A percentile compares a stretch with the other conserved stretches of the same genome.
phyloP scores from a whole-genome alignment of 495 filamentous ascomycete genomes.

The Penicillium lagena region DNA sequence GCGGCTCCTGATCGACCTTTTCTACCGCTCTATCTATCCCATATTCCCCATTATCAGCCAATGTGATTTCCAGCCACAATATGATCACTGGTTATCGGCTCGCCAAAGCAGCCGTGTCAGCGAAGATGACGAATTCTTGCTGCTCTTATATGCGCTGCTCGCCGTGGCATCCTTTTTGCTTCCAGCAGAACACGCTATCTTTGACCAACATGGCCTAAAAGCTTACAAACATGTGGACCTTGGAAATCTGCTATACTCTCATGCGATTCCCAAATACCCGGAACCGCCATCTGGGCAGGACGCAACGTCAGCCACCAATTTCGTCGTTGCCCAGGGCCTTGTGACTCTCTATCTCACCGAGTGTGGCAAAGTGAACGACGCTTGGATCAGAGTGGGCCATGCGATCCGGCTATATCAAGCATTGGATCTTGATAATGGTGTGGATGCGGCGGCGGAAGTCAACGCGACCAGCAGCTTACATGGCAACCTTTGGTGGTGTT shows the following conservation, averaged over 20 bases:
- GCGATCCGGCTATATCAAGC: constrained; percentile 13
- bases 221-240: constrained; percentile 3
- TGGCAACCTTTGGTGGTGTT: constrained; percentile 13
- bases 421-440: constrained; percentile 5
- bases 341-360: constrained; percentile 10
- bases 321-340: constrained; percentile 4
- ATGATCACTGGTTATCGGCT: constrained; percentile 1
- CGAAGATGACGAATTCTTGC: constrained; percentile 1
- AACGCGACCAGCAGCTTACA: neutral
- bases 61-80: constrained; percentile 4
- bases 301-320: constrained; percentile 3
- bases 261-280: neutral
- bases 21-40: constrained; percentile 7
- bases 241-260: constrained; percentile 2
- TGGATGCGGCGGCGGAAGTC: neutral
- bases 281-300: neutral
- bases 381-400: constrained; percentile 13
- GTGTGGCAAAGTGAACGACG: constrained; percentile 8
- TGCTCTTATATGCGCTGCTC: constrained; percentile 10
- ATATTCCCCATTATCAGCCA: constrained; percentile 7
- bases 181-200: constrained; percentile 4
- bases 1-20: constrained; percentile 5
- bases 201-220: neutral
- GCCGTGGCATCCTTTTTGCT: constrained; percentile 4
- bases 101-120: neutral